phyloP scores from a whole-genome alignment of 2,329 filamentous ascomycete species.

The Zymoseptoria crescenta region DNA sequence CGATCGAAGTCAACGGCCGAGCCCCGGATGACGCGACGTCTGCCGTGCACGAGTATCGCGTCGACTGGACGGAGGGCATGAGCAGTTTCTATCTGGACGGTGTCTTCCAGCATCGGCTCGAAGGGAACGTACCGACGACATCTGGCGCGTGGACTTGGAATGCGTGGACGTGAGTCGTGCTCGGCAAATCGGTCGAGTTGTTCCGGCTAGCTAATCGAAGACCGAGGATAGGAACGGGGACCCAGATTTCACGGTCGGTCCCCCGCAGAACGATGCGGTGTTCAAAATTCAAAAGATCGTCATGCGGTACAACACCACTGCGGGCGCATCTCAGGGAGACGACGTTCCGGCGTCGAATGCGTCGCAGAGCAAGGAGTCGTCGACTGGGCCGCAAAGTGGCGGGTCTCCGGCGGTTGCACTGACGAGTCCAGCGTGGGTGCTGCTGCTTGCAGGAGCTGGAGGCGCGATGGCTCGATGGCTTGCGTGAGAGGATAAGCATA shows the following conservation, averaged over 20 bases:
- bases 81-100: slow-evolving; percentile 17
- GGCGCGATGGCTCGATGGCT: background rate
- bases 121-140: slow-evolving; percentile 12
- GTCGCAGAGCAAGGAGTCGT: background rate
- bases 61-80: slow-evolving; percentile 14
- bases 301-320: slow-evolving; percentile 15
- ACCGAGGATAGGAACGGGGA: slow-evolving; percentile 13
- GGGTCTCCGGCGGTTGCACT: background rate
- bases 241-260: slow-evolving; percentile 14
- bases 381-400: background rate
- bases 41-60: slow-evolving; percentile 16
- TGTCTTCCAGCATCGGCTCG: slow-evolving; percentile 5
- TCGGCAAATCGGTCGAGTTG: background rate
- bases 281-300: slow-evolving; percentile 20
- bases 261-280: slow-evolving; percentile 16
- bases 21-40: slow-evolving; percentile 6
- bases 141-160: slow-evolving; percentile 18
- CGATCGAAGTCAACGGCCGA: slow-evolving; percentile 1
- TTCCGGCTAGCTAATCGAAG: background rate
- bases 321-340: background rate
- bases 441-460: background rate
- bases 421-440: background rate
- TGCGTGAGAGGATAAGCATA: background rate
- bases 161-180: slow-evolving; percentile 15
- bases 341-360: background rate